Base-by-base conservation (phyloP, 345 rosid species). In the Brassica juncea region DNA sequence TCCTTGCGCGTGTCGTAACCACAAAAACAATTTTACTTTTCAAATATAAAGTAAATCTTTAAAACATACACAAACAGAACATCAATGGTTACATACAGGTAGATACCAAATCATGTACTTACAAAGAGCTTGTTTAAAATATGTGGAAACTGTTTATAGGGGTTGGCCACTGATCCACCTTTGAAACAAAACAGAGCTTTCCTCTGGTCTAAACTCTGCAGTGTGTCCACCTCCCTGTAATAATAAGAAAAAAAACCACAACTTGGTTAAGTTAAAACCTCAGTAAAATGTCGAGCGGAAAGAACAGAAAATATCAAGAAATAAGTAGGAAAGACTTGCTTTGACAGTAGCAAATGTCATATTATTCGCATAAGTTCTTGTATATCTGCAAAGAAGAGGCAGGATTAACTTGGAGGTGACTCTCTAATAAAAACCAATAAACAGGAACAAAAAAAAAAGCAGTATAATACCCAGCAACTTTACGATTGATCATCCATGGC, bases 191-290 rank as follows among this genome's bases (percentile, higher is more conserved):
- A 86, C 72, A 31, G 28, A 64, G 23, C 88, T 80, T 71, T 85
- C 90, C 10, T 64, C 80, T 21, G 92, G 88, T 72, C 21, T 84
- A 82, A 75, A 84, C 69, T 84, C 87, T 5, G 92, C 82, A 12
- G 88, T 84, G 82, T 88, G 92, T 3, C 19, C 57, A 49, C 57
- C 57, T 49, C 16, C 57, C 57, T 49, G 57, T n/a, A 49, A 14
- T 49, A 1, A 0, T 5, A 34, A 39, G 8, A 8, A 8, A 39
- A 39, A 39, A 39, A 35, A 2, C 2, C 44, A 7, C 42, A 35
- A 35, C 2, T 35, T 7, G 5, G 10, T 6, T 1, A 35, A 35
- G 42, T 7, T 35, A 44, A 44, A 44, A n/a, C 57, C 19, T 2
- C 57, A 49, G 15, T 14, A 49, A 49, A n/a, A 39, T 11, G n/a